Percentiles rank a stretch among this genome's conserved stretches.
Evolutionary conservation across 179 eudicot genomes (phyloP).

Genomic region (Silene coronaria): DNA sequence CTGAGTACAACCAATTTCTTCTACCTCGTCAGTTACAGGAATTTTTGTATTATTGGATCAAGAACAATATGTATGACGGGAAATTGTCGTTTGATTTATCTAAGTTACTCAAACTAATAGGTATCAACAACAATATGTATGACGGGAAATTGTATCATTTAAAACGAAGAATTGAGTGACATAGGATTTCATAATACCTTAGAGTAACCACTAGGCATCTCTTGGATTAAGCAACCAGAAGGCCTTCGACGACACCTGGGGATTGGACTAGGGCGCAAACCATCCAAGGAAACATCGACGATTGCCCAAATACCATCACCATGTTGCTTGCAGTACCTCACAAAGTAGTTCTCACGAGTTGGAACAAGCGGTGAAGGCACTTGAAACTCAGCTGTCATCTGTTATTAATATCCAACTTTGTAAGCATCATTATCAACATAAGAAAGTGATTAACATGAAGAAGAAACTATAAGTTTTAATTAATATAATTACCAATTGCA

Average conservation of each 20-base stretch:
- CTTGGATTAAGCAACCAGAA: conserved; percentile 55
- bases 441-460: not conserved
- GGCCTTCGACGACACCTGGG: conserved; percentile 55
- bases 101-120: too few species aligned
- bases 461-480: not conserved
- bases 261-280: conserved; percentile 35
- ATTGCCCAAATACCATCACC: conserved; percentile 52
- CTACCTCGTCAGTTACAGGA: too few species aligned
- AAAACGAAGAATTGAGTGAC: not conserved
- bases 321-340: conserved; percentile 51
- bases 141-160: too few species aligned
- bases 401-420: not conserved
- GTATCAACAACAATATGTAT: too few species aligned
- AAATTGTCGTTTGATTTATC: too few species aligned
- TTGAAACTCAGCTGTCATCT: conserved; percentile 64
- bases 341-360: conserved; percentile 49
- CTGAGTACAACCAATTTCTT: too few species aligned
- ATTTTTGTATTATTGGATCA: too few species aligned
- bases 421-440: not conserved
- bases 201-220: conserved; percentile 52
- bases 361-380: conserved; percentile 61
- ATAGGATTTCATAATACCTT: conserved; percentile 27
- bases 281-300: conserved; percentile 50
- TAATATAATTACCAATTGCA: conserved; percentile 68
- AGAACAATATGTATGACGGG: too few species aligned